Percentiles rank a stretch among this genome's conserved stretches.
These are phyloP conservation scores for Dactylellina parvicollis DNA, from an alignment of 2,329 filamentous ascomycete genomes.

Conservation along the genomic window DNA sequence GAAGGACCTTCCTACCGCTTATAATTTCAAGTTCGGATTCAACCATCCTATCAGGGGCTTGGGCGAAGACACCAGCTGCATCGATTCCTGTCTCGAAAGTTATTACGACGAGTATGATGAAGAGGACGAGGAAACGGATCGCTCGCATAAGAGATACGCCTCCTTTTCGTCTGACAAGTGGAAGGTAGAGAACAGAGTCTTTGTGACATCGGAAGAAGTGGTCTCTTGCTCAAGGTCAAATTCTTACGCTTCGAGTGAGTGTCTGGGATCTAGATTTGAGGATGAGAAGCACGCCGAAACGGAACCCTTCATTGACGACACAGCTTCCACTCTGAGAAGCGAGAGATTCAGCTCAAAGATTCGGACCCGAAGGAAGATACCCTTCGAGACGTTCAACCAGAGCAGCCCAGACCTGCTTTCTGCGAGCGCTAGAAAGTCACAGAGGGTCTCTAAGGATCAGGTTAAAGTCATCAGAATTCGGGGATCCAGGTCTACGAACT, in stretches of 20 bases:
- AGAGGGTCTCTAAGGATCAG: conserved; percentile 47
- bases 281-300: conserved; percentile 16
- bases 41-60: conserved; percentile 35
- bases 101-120: conserved; percentile 39
- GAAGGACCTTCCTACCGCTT: conserved; percentile 38
- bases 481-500: conserved; percentile 34
- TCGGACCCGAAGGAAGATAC: conserved; percentile 16
- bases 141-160: conserved; percentile 40
- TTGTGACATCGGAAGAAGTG: conserved; percentile 31
- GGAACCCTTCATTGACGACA: conserved; percentile 35
- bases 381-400: conserved; percentile 40
- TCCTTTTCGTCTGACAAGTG: conserved; percentile 44
- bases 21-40: conserved; percentile 45
- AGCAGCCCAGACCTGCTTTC: conserved; percentile 44
- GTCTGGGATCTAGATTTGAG: conserved; percentile 23
- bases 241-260: conserved; percentile 42
- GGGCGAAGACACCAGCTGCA: conserved; percentile 11
- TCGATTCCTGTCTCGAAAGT: conserved; percentile 13
- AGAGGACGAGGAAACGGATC: conserved; percentile 18
- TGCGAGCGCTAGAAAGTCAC: conserved; percentile 39
- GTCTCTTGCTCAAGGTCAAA: conserved; percentile 32
- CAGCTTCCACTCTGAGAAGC: conserved; percentile 23
- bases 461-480: conserved; percentile 49
- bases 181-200: conserved; percentile 43
- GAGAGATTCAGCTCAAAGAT: conserved; percentile 28